Base-by-base conservation (phyloP, 306 rosid species). In the Trifolium fragiferum region DNA sequence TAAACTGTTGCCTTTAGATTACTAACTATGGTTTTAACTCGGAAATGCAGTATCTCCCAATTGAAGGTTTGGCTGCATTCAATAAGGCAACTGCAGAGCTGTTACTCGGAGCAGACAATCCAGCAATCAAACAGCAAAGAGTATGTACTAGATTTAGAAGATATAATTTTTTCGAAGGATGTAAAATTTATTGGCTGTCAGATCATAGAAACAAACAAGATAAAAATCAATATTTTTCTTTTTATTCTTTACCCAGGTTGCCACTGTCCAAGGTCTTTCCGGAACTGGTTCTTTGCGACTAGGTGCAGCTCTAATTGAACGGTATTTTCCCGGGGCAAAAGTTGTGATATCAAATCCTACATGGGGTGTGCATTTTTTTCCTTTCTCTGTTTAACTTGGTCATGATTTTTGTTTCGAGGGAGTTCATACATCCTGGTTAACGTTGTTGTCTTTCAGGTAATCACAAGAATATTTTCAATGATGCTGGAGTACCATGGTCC, bases 41-140 rank as follows among this genome's bases (percentile, higher is more conserved):
- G 59, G 51, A 21, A 69, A 9, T 86, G 62, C 77, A 95, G 99
- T 92, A 95, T 85, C 97, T 95, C 44, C 97, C 99, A 2, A 92
- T 95, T 66, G 99, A 95, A 76, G 99, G 99, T 83, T 89, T 92
- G 86, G 97, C 98, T 67, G 99, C 97, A 9, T 95, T 95, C 83
- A 95, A 95, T 61, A 89, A 89, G 89, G 99, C 81, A 38, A 95
- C 98, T 33, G 96, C 97, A 7, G 98, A 92, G 75, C 80, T 92
- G 81, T 87, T 95, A 75, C 86, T 95, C 47, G 98, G 98, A 78
- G 93, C 97, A 54, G 92, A 86, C 86, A 95, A 84, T 76, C 87
- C 88, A 4, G 89, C 87, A 72, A 87, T 95, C 69, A 81, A 87
- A 81, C 84, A 92, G 50, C 97, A 95, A 70, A 82, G 83, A 69